Percentiles rank a stretch among this genome's conserved stretches.
phyloP scores from a whole-genome alignment of 2,329 filamentous ascomycete species.

The Chaetomium sp. region DNA sequence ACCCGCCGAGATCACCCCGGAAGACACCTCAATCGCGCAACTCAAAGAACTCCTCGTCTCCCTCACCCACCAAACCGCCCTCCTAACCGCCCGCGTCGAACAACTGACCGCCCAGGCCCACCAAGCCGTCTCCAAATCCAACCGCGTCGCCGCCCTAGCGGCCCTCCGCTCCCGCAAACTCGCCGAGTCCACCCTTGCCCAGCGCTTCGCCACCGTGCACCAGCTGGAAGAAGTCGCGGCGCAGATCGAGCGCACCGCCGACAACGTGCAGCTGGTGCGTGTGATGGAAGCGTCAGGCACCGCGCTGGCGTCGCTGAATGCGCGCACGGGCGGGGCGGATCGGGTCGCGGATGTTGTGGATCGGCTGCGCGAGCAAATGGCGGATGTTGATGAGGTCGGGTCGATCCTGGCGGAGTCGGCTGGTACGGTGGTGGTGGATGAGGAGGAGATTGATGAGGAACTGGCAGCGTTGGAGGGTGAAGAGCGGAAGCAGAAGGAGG shows the following conservation, averaged over 20 bases:
- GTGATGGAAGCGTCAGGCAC: conserved; percentile 74
- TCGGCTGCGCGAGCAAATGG: conserved; percentile 71
- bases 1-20: conserved; percentile 54
- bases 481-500: conserved; percentile 46
- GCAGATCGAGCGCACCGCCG: conserved; percentile 79
- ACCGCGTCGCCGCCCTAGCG: conserved; percentile 67
- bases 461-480: conserved; percentile 66
- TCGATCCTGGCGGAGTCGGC: conserved; percentile 64
- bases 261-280: conserved; percentile 75
- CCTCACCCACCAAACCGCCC: conserved; percentile 64
- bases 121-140: conserved; percentile 64
- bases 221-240: conserved; percentile 78
- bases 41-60: conserved; percentile 73
- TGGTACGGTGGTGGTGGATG: conserved; percentile 54
- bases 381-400: conserved; percentile 73
- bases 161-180: conserved; percentile 78
- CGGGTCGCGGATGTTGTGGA: conserved; percentile 71
- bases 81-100: conserved; percentile 61
- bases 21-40: conserved; percentile 77
- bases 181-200: conserved; percentile 65
- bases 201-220: conserved; percentile 64
- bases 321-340: conserved; percentile 68
- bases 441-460: conserved; percentile 81
- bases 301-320: conserved; percentile 67
- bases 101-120: conserved; percentile 60